Evolutionary conservation across 805 yeast species (phyloP).

Genomic region (Danielozyma ontarioensis): DNA sequence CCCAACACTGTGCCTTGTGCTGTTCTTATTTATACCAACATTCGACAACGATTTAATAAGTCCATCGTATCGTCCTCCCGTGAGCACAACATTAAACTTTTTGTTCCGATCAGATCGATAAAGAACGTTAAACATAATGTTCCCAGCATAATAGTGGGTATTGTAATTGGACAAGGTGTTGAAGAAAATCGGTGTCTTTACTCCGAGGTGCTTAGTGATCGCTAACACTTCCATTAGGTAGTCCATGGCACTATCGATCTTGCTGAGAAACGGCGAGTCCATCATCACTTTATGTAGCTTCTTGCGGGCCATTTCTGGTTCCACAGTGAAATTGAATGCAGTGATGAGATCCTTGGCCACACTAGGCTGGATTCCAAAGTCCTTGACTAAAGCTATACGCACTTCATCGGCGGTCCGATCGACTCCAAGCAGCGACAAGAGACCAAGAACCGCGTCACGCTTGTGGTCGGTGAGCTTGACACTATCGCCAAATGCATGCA

Average conservation of each 20-base stretch:
- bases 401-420: conserved; percentile 61
- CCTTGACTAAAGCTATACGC: conserved; percentile 35
- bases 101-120: conserved; percentile 52
- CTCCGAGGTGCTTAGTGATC: conserved; percentile 54
- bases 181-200: conserved; percentile 52
- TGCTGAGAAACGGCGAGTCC: conserved; percentile 59
- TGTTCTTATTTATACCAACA: conserved; percentile 18
- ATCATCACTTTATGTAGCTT: conserved; percentile 67
- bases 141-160: conserved; percentile 69
- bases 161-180: conserved; percentile 86
- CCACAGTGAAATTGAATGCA: conserved; percentile 67
- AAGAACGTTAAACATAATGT: conserved; percentile 85
- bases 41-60: conserved; percentile 65
- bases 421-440: conserved; percentile 72
- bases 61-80: conserved; percentile 91
- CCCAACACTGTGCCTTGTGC: conserved; percentile 64
- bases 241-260: conserved; percentile 57
- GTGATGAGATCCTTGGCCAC: conserved; percentile 73
- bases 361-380: conserved; percentile 74
- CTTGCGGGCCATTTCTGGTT: conserved; percentile 58
- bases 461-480: conserved; percentile 63
- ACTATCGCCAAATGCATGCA: conserved; percentile 66
- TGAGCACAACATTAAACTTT: conserved; percentile 55
- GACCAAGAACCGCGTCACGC: conserved; percentile 58
- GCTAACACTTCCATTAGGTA: conserved; percentile 58